Evolutionary conservation across 257 asterid species (phyloP).

Genomic region (Solanum sitiens): DNA sequence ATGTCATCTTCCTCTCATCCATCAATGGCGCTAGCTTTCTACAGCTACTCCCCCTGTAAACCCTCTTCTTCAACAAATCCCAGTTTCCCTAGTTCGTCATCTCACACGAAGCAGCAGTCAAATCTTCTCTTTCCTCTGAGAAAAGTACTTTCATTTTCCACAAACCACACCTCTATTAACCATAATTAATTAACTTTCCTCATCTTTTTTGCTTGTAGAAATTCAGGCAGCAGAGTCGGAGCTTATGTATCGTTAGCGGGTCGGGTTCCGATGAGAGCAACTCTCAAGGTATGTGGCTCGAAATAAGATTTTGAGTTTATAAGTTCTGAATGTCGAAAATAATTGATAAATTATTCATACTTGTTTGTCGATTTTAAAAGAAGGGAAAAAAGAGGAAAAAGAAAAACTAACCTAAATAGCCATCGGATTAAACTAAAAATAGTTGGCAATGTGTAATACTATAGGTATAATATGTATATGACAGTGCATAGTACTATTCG

Average conservation of each 20-base stretch:
- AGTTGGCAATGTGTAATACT: neutral
- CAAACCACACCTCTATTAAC: neutral
- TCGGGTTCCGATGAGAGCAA: conserved; percentile 19
- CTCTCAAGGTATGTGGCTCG: conserved; percentile 19
- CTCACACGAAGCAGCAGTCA: neutral
- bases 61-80: conserved; percentile 22
- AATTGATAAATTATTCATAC: neutral
- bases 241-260: conserved; percentile 12
- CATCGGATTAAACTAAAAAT: neutral
- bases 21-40: conserved; percentile 44
- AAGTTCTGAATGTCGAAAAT: too few species aligned
- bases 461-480: neutral
- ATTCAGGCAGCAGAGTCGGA: conserved; percentile 3
- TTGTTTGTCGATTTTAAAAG: too few species aligned
- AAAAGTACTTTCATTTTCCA: neutral
- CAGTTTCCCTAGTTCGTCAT: conserved; percentile 4
- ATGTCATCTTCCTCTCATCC: neutral
- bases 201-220: conserved; percentile 7
- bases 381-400: too few species aligned
- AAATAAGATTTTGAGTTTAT: too few species aligned
- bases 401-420: too few species aligned
- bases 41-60: conserved; percentile 7
- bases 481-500: neutral
- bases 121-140: neutral
- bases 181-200: neutral